These are phyloP conservation scores for Vaccinium corymbosum DNA, from an alignment of 148 eudicot genomes.

Conservation along the genomic window DNA sequence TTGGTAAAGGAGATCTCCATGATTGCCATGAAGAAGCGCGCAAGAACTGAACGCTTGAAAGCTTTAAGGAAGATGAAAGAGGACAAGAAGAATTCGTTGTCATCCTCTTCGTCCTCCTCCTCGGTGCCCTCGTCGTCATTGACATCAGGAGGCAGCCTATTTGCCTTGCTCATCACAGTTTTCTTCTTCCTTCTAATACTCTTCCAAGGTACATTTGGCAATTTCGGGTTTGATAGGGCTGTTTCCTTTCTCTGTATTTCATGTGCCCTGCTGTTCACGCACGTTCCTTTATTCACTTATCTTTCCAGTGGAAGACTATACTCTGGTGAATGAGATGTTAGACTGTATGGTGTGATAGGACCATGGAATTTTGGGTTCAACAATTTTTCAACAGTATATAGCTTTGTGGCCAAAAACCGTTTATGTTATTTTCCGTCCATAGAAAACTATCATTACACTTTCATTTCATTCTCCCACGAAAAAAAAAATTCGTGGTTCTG, in stretches of 20 bases:
- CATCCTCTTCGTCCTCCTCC: neutral
- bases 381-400: no score
- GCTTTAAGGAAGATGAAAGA: slow-evolving; percentile 60
- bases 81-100: slow-evolving; percentile 14
- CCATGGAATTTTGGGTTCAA: no score
- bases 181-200: slow-evolving; percentile 52
- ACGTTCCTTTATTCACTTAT: neutral
- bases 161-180: slow-evolving; percentile 48
- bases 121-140: slow-evolving; percentile 11
- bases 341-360: no score
- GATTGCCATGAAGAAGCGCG: slow-evolving; percentile 61
- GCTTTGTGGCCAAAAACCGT: no score
- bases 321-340: no score
- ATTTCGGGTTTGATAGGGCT: neutral
- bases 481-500: no score
- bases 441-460: no score
- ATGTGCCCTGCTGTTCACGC: neutral
- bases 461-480: no score
- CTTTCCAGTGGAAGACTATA: neutral
- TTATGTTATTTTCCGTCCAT: no score
- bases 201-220: slow-evolving; percentile 54
- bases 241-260: neutral
- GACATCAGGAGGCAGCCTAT: slow-evolving; percentile 36
- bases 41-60: slow-evolving; percentile 54
- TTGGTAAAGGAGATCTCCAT: slow-evolving; percentile 60